A percentile compares a stretch with the other conserved stretches of the same genome.
phyloP scores from a whole-genome alignment of 2,329 filamentous ascomycete genomes.

The Xylaria sp. region DNA sequence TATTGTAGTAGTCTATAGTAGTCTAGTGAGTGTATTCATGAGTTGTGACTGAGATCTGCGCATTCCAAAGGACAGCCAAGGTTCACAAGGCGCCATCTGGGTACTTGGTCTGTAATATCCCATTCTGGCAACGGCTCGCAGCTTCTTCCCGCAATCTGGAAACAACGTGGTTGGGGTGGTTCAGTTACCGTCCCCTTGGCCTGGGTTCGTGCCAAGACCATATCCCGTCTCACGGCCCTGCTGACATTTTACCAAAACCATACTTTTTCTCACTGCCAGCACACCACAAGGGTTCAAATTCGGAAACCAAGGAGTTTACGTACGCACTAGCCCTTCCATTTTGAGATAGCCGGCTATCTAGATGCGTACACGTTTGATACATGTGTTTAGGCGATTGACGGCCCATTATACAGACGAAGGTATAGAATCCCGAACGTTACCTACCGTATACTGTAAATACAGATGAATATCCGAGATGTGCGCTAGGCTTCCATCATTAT shows the following conservation, averaged over 20 bases:
- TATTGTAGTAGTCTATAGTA: background rate
- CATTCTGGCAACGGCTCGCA: slow-evolving; percentile 28
- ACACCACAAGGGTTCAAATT: slow-evolving; percentile 31
- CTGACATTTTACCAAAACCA: slow-evolving; percentile 27
- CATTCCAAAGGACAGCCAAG: background rate
- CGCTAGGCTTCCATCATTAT: background rate
- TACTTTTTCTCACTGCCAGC: slow-evolving; percentile 32
- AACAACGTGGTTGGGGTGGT: slow-evolving; percentile 42
- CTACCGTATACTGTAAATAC: background rate
- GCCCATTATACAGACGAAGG: background rate
- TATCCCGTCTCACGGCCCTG: slow-evolving; percentile 42
- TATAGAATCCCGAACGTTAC: background rate
- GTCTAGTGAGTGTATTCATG: background rate
- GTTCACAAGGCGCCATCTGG: background rate
- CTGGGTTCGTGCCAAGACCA: slow-evolving; percentile 46
- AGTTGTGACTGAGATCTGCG: slow-evolving; percentile 16
- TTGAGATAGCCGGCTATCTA: slow-evolving; percentile 19
- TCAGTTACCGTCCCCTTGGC: slow-evolving; percentile 47
- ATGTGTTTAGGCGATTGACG: slow-evolving; percentile 14
- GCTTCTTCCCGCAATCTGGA: slow-evolving; percentile 42
- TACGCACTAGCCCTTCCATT: slow-evolving; percentile 39
- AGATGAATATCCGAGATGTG: too few species aligned
- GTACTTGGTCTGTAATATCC: slow-evolving; percentile 7
- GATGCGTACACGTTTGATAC: slow-evolving; percentile 8
- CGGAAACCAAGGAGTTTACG: slow-evolving; percentile 42